These are phyloP conservation scores for Ogataea haglerorum DNA, from an alignment of 805 yeast genomes.

Conservation along the genomic window DNA sequence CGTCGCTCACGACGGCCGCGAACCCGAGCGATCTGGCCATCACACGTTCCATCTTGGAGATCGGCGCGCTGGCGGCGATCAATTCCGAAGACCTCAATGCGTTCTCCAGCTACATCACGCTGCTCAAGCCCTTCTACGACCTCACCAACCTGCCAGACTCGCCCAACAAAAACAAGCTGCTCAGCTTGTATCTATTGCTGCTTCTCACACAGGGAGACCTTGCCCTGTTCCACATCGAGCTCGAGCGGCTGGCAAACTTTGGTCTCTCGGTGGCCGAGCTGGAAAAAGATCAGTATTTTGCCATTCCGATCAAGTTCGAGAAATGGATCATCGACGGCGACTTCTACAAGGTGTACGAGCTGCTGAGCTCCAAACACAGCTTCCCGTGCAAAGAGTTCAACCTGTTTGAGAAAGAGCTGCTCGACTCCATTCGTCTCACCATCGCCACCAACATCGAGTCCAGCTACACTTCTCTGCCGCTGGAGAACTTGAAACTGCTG, in stretches of 20 bases:
- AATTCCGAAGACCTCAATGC: constrained; percentile 55
- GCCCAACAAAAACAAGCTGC: constrained; percentile 65
- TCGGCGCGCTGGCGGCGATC: constrained; percentile 80
- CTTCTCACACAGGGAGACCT: constrained; percentile 80
- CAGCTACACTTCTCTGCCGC: constrained; percentile 72
- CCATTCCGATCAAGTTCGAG: constrained; percentile 86
- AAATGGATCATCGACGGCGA: constrained; percentile 96
- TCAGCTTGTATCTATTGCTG: constrained; percentile 72
- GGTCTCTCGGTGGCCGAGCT: constrained; percentile 41
- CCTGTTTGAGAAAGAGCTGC: constrained; percentile 70
- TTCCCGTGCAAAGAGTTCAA: constrained; percentile 73
- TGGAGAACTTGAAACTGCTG: constrained; percentile 77
- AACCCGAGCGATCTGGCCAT: constrained; percentile 67
- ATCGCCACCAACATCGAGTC: constrained; percentile 80
- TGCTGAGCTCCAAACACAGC: constrained; percentile 46
- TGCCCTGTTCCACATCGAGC: constrained; percentile 85
- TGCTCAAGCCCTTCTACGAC: constrained; percentile 74
- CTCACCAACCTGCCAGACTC: constrained; percentile 36
- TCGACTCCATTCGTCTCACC: constrained; percentile 77
- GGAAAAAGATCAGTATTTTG: constrained; percentile 67
- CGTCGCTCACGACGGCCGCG: constrained; percentile 40
- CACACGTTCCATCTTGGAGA: constrained; percentile 79
- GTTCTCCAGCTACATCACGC: constrained; percentile 71
- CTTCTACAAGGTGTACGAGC: constrained; percentile 85
- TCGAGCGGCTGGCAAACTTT: constrained; percentile 63